Evolutionary conservation across 2,329 filamentous ascomycete genomes (phyloP).

Genomic region (Septoria petroselini): DNA sequence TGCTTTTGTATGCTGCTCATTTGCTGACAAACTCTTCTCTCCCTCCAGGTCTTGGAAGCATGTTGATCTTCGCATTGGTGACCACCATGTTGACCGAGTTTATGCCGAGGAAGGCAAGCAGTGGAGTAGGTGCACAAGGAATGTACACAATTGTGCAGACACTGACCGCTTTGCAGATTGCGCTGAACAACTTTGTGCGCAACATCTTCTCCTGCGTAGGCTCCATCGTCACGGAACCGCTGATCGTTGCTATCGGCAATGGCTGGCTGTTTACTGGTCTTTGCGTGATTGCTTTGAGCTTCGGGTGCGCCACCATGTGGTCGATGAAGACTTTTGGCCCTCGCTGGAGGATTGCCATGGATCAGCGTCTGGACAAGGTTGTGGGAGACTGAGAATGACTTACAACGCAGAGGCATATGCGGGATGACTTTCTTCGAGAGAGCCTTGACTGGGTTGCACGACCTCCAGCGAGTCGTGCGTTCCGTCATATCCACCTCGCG

Average conservation of each 20-base stretch:
- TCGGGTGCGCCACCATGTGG: slow-evolving; percentile 33
- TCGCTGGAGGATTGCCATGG: slow-evolving; percentile 36
- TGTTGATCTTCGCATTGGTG: slow-evolving; percentile 70
- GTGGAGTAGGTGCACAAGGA: slow-evolving; percentile 44
- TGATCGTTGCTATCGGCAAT: slow-evolving; percentile 67
- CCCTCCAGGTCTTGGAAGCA: slow-evolving; percentile 51
- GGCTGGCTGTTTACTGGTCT: slow-evolving; percentile 71
- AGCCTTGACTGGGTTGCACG: not conserved
- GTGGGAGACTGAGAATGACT: slow-evolving; percentile 11
- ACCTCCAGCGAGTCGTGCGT: not conserved
- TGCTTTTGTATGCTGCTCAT: not conserved
- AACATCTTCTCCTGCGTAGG: slow-evolving; percentile 76
- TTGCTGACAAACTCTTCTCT: not conserved
- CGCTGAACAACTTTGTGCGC: slow-evolving; percentile 75
- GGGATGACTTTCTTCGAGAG: not conserved
- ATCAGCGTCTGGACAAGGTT: slow-evolving; percentile 31
- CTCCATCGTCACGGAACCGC: slow-evolving; percentile 64
- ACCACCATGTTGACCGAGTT: slow-evolving; percentile 87
- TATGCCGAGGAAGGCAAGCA: slow-evolving; percentile 67
- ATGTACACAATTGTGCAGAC: not conserved
- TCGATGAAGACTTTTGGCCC: slow-evolving; percentile 38
- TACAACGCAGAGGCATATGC: not conserved
- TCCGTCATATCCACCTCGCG: not conserved
- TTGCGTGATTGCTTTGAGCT: slow-evolving; percentile 31
- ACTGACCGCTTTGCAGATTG: slow-evolving; percentile 48